Conservation (phyloP, 176 grass and related monocot genomes). For the Chrysopogon serrulatus region DNA sequence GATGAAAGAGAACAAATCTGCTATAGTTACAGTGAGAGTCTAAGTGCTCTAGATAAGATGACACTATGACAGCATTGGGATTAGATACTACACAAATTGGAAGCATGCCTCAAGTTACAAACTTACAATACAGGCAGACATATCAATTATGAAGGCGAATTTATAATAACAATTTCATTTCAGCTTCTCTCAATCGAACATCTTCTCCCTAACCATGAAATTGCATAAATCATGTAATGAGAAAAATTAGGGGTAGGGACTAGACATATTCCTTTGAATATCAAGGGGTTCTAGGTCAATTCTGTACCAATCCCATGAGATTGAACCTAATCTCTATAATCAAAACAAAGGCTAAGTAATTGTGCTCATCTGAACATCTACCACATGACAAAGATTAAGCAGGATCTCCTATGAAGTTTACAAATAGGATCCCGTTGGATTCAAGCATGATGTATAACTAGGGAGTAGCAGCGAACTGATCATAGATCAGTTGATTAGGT, state of each 20-base stretch:
- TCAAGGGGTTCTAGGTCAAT: background rate
- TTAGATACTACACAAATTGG: background rate
- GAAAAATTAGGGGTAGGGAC: background rate
- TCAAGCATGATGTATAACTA: constrained; percentile 17
- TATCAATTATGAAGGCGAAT: background rate
- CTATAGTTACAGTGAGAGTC: background rate
- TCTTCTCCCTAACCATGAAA: background rate
- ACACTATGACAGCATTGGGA: background rate
- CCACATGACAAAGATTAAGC: background rate
- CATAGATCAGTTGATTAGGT: too few species aligned
- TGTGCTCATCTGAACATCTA: background rate
- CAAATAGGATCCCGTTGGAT: background rate
- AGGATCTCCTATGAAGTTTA: background rate
- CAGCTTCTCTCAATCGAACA: constrained; percentile 2
- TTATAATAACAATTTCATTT: background rate
- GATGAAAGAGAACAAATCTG: background rate
- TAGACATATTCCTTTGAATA: background rate
- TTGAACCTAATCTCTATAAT: background rate
- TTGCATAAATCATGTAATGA: background rate
- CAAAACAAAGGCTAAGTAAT: background rate
- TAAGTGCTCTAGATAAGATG: background rate
- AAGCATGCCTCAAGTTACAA: background rate
- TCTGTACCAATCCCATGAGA: background rate
- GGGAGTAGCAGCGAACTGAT: background rate
- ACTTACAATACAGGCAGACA: background rate